Evolutionary conservation across 1,284 basidiomycete species (phyloP), one percentile per base, ranked within the genome.

Genomic region (Tylopilus sp.): DNA sequence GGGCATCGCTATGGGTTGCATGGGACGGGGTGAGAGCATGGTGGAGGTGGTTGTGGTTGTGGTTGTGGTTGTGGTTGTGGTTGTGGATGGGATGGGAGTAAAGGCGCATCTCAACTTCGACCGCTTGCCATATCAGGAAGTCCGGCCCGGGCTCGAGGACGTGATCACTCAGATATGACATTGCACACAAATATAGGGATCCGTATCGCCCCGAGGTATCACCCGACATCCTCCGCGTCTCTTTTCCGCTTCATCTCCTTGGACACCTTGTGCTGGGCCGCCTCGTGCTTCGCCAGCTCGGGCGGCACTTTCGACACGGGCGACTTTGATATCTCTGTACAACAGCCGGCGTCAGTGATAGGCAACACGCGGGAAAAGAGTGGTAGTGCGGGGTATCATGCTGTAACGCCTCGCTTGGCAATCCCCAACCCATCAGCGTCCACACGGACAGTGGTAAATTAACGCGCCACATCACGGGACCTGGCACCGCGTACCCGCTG

Each of bases 201-300:
- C 33, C 33, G 33, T 18, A 18, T 16, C 2, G 9, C 7, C 25
- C 41, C 43, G 26, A n/a, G n/a, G n/a, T 9, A 1, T 75, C 68
- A 79, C 29, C 77, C 82, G 61, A 74, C 69, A 65, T 90, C 88
- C 28, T 90, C 89, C 42, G 74, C 84, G 18, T 90, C 88, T 33
- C 89, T 77, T 73, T 90, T 91, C 56, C 89, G 77, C 75, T 94
- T 95, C 92, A 94, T 95, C 70, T 94, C 92, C 59, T 83, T 75
- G 40, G 92, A 88, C 41, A 95, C 82, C 66, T 85, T 86, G 63
- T 92, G 86, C 69, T 93, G 89, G 5, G 94, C 92, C 0, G 91
- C 75, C 62, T 95, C 92, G 67, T 97, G 94, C 57, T 87, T 84
- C 11, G 90, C 90, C 39, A 97, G 74, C 62, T 97, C 94, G 6